phyloP scores from a whole-genome alignment of 1,139 yeast genomes.

The Debaryomyces sp. region DNA sequence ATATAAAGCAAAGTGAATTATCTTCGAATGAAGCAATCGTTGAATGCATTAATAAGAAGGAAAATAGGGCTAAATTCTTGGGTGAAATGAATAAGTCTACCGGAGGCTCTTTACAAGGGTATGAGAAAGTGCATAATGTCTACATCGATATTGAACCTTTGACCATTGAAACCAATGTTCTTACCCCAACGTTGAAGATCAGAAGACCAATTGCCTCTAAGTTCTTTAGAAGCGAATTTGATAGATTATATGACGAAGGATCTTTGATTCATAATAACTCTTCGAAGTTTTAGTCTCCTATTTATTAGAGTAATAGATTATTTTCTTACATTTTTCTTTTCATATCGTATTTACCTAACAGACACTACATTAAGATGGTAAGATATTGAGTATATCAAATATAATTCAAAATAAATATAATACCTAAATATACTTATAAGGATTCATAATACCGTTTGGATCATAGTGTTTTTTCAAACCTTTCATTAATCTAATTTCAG shows the following conservation, averaged over 20 bases:
- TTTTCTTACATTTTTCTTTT: neutral
- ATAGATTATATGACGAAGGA: slow-evolving; percentile 63
- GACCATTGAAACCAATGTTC: slow-evolving; percentile 59
- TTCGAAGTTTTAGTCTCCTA: slow-evolving; percentile 7
- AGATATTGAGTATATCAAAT: neutral
- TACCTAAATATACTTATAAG: slow-evolving; percentile 74
- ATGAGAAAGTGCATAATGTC: slow-evolving; percentile 68
- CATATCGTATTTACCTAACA: neutral
- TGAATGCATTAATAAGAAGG: slow-evolving; percentile 29
- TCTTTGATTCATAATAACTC: slow-evolving; percentile 20
- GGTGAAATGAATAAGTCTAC: slow-evolving; percentile 28
- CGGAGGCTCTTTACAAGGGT: slow-evolving; percentile 38
- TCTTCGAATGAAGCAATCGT: slow-evolving; percentile 26
- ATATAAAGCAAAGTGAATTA: slow-evolving; percentile 17
- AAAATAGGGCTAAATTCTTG: slow-evolving; percentile 31
- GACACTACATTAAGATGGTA: neutral
- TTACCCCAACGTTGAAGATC: slow-evolving; percentile 78
- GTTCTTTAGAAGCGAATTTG: slow-evolving; percentile 50
- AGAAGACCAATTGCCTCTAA: slow-evolving; percentile 63
- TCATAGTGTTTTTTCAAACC: slow-evolving; percentile 78
- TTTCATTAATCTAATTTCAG: slow-evolving; percentile 73
- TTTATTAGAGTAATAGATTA: neutral
- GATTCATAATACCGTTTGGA: slow-evolving; percentile 89
- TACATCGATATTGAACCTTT: slow-evolving; percentile 66
- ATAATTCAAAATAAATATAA: neutral